These are phyloP conservation scores for Limonium bicolor DNA, from an alignment of 148 eudicot species.

Conservation along the genomic window DNA sequence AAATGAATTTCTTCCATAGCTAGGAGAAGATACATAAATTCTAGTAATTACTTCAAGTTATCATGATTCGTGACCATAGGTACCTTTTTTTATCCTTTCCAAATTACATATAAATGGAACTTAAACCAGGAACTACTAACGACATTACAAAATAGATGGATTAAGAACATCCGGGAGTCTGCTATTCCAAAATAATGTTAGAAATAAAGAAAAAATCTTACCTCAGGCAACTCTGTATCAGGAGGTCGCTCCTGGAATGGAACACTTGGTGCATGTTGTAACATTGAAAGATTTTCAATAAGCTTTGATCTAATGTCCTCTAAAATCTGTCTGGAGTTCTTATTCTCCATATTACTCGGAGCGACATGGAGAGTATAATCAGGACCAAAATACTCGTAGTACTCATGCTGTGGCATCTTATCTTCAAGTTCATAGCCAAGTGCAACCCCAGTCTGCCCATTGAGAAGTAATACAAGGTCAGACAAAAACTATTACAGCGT, in stretches of 20 bases:
- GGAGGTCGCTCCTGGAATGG: conserved; percentile 87
- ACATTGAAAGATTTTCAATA: conserved; percentile 62
- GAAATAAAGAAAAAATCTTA: conserved; percentile 7
- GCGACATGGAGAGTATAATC: conserved; percentile 86
- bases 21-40: no score
- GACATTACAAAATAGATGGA: neutral
- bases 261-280: conserved; percentile 93
- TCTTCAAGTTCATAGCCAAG: conserved; percentile 73
- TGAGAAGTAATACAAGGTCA: conserved; percentile 7
- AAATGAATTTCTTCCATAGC: no score
- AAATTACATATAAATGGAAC: neutral
- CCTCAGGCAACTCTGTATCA: conserved; percentile 66
- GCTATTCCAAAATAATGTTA: neutral
- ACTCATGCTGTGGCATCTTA: conserved; percentile 81
- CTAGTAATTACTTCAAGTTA: neutral
- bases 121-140: neutral
- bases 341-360: conserved; percentile 91
- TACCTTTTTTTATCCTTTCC: neutral
- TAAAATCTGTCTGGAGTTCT: conserved; percentile 52
- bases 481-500: no score
- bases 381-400: conserved; percentile 79
- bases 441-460: conserved; percentile 77
- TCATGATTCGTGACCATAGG: neutral
- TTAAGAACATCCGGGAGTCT: neutral
- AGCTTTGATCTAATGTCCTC: conserved; percentile 64